Evolutionary conservation across 148 eudicot species (phyloP).

Genomic region (Rhododendron simsii): DNA sequence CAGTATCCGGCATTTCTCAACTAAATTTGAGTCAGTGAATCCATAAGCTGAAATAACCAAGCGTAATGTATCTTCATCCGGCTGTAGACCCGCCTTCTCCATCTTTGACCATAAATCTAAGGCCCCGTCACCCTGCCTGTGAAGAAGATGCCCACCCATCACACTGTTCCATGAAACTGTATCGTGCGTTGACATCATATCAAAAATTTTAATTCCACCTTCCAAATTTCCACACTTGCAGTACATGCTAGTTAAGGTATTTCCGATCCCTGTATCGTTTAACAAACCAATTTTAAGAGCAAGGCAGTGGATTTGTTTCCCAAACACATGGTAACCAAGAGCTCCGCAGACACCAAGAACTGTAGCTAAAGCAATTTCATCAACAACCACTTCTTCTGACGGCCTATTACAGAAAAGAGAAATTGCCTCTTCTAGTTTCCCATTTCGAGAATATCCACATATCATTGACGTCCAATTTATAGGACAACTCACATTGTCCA

Average conservation of each 20-base stretch:
- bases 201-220: slow-evolving; percentile 47
- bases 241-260: slow-evolving; percentile 70
- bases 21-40: slow-evolving; percentile 48
- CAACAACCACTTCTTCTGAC: slow-evolving; percentile 34
- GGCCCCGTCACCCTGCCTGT: slow-evolving; percentile 69
- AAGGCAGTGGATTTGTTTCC: slow-evolving; percentile 63
- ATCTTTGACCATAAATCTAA: slow-evolving; percentile 60
- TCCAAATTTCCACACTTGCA: slow-evolving; percentile 68
- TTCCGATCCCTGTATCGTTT: slow-evolving; percentile 49
- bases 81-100: slow-evolving; percentile 33
- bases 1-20: slow-evolving; percentile 53
- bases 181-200: slow-evolving; percentile 45
- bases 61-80: slow-evolving; percentile 52
- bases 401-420: slow-evolving; percentile 39
- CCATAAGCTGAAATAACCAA: slow-evolving; percentile 59
- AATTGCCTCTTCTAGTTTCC: slow-evolving; percentile 62
- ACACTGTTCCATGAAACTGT: slow-evolving; percentile 77
- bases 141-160: slow-evolving; percentile 66
- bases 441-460: slow-evolving; percentile 78
- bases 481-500: slow-evolving; percentile 21
- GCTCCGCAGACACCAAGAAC: slow-evolving; percentile 68
- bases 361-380: slow-evolving; percentile 54
- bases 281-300: slow-evolving; percentile 50
- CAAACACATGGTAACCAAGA: slow-evolving; percentile 51
- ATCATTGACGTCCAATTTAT: slow-evolving; percentile 62